Conservation (phyloP, 371 early-diverging fungal genomes). For the Lichtheimia ornata region DNA sequence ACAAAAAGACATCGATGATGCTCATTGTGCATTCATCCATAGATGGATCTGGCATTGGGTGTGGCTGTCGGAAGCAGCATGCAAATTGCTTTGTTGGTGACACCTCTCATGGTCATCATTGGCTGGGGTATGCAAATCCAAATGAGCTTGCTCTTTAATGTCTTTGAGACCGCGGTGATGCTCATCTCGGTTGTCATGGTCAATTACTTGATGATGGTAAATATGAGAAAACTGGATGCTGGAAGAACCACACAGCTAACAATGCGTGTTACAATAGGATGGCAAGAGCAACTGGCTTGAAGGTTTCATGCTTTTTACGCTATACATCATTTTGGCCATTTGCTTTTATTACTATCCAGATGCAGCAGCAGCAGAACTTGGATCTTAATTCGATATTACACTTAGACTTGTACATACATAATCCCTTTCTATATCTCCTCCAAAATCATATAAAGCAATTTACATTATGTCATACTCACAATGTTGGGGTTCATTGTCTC, state of each 20-base stretch:
- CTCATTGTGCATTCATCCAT: background rate
- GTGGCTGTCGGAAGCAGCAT: conserved; percentile 89
- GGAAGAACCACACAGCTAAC: too few relatives aligned
- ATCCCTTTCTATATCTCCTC: too few relatives aligned
- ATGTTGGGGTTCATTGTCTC: too few relatives aligned
- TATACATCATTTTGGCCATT: conserved; percentile 76
- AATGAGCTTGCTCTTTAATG: conserved; percentile 78
- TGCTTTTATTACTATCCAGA: conserved; percentile 72
- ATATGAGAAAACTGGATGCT: background rate
- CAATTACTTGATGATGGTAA: conserved; percentile 71
- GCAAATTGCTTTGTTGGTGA: conserved; percentile 89
- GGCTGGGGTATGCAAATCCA: conserved; percentile 83
- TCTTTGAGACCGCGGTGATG: conserved; percentile 80
- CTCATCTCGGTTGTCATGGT: conserved; percentile 85
- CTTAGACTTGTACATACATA: too few relatives aligned
- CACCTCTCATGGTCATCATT: conserved; percentile 82
- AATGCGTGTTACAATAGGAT: conserved; percentile 35
- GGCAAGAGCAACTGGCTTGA: conserved; percentile 87
- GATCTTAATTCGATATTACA: background rate
- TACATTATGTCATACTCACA: too few relatives aligned
- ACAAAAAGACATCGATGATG: too few relatives aligned
- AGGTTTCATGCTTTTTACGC: conserved; percentile 73
- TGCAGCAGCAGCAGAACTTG: background rate
- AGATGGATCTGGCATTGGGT: conserved; percentile 84
- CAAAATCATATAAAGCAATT: too few relatives aligned